Base-by-base conservation (phyloP, 805 yeast species). In the Helenozyma baotianmanensis region DNA sequence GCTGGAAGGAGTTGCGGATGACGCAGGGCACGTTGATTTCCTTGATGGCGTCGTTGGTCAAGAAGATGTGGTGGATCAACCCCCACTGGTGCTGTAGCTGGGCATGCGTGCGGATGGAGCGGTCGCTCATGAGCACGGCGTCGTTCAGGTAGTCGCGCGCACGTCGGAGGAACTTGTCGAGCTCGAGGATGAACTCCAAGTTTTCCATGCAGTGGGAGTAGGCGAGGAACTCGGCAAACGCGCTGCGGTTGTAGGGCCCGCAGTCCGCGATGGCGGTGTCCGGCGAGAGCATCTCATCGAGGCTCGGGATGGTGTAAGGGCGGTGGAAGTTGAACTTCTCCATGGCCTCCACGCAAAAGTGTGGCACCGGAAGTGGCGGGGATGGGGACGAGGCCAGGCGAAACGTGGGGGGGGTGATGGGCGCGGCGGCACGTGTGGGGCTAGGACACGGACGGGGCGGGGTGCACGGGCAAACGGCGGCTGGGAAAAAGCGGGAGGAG, bases 201-300 rank as follows among this genome's bases (percentile, higher is more conserved):
- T 62, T 63, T 36, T 64, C 70, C 27, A 54, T 40, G 45, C 69
- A 63, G 39, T 64, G 70, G 19, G 51, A 49, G 12, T 40, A 33
- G 13, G 38, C 26, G 19, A 64, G 50, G 35, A 47, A 64, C 29
- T 49, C 45, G 14, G 48, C 28, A 32, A 64, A 64, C 27, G 46
- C 30, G 23, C 28, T 32, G 12, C 40, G 31, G 40, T 36, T 43
- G 31, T 45, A 50, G 23, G 49, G 49, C 14, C 46, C 45, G 21
- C 39, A 37, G 29, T 32, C 36, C 16, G 30, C 17, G 13, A 29
- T 37, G 29, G 26, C 23, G 21, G 12, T 9, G 15, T 34, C 29
- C 8, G 30, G 37, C 21, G 23, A 25, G 23, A 51, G 25, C 11
- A 51, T 37, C 22, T 51, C 54, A 14, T 50, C 53, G 14, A 51